A percentile compares a stretch with the other conserved stretches of the same genome.
phyloP scores from a whole-genome alignment of 371 early-diverging fungal species.

The Mortierella sp. region DNA sequence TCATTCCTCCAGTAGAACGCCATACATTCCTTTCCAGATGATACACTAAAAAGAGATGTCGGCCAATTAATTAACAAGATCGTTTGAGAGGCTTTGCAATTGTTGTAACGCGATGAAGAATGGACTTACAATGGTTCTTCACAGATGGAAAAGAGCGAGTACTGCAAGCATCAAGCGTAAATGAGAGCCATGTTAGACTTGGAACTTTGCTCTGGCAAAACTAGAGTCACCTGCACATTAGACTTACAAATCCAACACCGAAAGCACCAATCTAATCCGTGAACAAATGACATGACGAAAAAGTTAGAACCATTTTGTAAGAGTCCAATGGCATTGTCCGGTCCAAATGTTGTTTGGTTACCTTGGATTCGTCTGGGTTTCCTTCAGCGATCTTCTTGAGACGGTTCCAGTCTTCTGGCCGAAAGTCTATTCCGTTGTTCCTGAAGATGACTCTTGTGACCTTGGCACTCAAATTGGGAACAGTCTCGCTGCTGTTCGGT shows the following conservation, averaged over 20 bases:
- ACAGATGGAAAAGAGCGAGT: slow-evolving; percentile 86
- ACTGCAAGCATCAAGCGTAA: slow-evolving; percentile 33
- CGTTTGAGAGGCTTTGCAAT: background rate
- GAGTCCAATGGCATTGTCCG: background rate
- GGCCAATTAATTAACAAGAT: background rate
- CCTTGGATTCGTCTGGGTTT: slow-evolving; percentile 84
- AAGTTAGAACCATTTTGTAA: background rate
- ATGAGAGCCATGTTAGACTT: too few relatives aligned
- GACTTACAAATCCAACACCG: slow-evolving; percentile 81
- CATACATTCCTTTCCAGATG: slow-evolving; percentile 82
- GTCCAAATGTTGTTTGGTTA: slow-evolving; percentile 1
- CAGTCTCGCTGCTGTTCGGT: slow-evolving; percentile 51
- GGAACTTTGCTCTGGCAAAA: too few relatives aligned
- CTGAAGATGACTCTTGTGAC: slow-evolving; percentile 75
- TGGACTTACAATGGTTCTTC: slow-evolving; percentile 84
- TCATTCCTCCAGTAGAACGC: slow-evolving; percentile 93
- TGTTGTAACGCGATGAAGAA: background rate
- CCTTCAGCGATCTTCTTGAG: slow-evolving; percentile 91
- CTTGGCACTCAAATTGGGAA: slow-evolving; percentile 60
- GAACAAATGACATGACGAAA: background rate
- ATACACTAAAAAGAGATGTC: slow-evolving; percentile 55
- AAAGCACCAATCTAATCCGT: slow-evolving; percentile 84
- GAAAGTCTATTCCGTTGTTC: slow-evolving; percentile 89
- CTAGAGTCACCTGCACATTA: background rate
- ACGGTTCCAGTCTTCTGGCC: slow-evolving; percentile 86